These are phyloP conservation scores for Aureobasidium sp. DNA, from an alignment of 2,329 filamentous ascomycete genomes.

Conservation along the genomic window DNA sequence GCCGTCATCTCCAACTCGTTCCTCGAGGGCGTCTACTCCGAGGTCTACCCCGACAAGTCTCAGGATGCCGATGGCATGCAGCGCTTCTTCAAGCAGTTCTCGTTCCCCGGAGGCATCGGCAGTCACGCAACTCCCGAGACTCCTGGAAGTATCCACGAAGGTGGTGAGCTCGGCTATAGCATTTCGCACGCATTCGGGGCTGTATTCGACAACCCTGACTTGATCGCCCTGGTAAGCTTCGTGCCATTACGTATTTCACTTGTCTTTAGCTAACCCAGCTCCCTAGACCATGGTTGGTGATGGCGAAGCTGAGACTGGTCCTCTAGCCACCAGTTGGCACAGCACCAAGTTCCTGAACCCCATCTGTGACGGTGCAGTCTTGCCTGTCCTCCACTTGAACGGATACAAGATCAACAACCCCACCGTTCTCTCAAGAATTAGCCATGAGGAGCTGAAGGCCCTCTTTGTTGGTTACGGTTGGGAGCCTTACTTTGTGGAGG, in stretches of 20 bases:
- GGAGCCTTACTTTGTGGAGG: constrained; percentile 73
- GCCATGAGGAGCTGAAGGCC: constrained; percentile 60
- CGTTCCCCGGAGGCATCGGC: constrained; percentile 69
- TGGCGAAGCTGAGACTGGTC: constrained; percentile 73
- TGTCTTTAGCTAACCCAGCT: background rate
- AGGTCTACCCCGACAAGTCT: constrained; percentile 66
- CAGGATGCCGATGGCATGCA: constrained; percentile 60
- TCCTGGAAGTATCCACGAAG: constrained; percentile 67
- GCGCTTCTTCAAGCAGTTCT: constrained; percentile 75
- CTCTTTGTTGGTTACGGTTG: constrained; percentile 69
- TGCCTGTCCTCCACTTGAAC: constrained; percentile 70
- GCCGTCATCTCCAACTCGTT: constrained; percentile 69
- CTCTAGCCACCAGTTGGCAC: constrained; percentile 71
- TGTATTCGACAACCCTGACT: constrained; percentile 64
- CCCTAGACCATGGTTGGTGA: constrained; percentile 64
- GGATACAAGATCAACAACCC: constrained; percentile 83
- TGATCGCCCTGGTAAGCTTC: constrained; percentile 51
- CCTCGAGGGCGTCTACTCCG: constrained; percentile 67
- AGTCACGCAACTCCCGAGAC: constrained; percentile 73
- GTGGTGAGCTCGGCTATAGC: constrained; percentile 73
- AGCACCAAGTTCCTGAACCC: constrained; percentile 76
- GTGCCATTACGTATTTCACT: background rate
- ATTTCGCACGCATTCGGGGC: constrained; percentile 70
- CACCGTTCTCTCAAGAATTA: constrained; percentile 63
- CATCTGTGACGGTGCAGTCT: constrained; percentile 65